Conservation (phyloP, 257 asterid species). For the Solanum appendiculatum region DNA sequence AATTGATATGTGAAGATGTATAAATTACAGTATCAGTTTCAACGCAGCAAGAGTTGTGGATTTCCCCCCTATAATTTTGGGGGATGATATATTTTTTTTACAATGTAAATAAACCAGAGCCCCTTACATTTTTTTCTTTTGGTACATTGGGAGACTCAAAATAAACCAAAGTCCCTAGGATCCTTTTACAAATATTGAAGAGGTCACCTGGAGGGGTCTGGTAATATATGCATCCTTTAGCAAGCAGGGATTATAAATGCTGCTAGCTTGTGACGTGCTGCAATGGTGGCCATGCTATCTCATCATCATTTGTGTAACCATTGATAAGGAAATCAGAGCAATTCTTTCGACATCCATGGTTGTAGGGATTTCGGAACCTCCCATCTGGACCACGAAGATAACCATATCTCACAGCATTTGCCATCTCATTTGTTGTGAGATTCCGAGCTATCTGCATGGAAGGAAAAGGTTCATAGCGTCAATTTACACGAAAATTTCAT, state of each 20-base stretch:
- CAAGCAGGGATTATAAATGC: neutral
- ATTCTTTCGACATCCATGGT: conserved; percentile 86
- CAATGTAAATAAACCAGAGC: neutral
- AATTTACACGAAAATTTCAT: neutral
- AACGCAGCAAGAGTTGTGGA: neutral
- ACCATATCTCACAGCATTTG: conserved; percentile 72
- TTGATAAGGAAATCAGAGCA: conserved; percentile 71
- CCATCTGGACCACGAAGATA: conserved; percentile 96
- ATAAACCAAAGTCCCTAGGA: neutral
- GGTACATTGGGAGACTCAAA: neutral
- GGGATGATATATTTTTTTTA: neutral
- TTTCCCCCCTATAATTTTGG: neutral
- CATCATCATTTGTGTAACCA: conserved; percentile 73
- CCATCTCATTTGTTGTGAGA: conserved; percentile 82
- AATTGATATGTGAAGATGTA: neutral
- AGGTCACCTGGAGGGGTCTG: neutral
- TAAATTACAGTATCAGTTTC: neutral
- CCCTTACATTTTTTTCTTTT: neutral
- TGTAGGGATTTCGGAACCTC: conserved; percentile 79
- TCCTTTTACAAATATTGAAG: neutral
- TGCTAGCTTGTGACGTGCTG: conserved; percentile 44
- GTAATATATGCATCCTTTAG: neutral
- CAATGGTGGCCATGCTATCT: conserved; percentile 92
- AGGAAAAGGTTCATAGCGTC: neutral
- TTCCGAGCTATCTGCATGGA: conserved; percentile 70